Conservation (phyloP, 2,329 filamentous ascomycete species). For the Bertia moriformis region DNA sequence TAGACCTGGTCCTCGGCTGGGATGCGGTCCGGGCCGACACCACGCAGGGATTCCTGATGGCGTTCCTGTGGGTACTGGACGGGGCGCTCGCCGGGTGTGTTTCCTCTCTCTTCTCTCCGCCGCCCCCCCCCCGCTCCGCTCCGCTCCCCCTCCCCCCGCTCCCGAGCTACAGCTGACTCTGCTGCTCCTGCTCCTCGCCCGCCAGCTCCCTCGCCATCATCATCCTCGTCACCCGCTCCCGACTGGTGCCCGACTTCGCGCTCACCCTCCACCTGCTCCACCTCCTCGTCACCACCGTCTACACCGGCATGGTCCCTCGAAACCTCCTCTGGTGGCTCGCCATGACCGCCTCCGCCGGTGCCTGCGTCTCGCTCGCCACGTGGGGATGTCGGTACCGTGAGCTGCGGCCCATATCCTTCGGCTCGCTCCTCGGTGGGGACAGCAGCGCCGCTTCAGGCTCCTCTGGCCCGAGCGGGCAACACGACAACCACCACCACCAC, state of each 20-base stretch:
- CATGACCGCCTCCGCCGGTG: constrained; percentile 29
- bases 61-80: neutral
- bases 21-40: constrained; percentile 43
- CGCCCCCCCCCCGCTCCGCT: neutral
- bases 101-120: constrained; percentile 13
- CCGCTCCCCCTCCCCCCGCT: constrained; percentile 3
- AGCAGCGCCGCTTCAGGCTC: no score
- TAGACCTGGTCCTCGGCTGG: constrained; percentile 43
- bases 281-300: constrained; percentile 62
- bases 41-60: constrained; percentile 21
- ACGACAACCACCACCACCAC: constrained; percentile 7
- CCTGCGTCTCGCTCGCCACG: constrained; percentile 50
- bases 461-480: constrained; percentile 7
- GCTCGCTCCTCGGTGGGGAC: constrained; percentile 33
- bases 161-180: neutral
- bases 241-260: constrained; percentile 89
- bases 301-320: constrained; percentile 61
- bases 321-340: constrained; percentile 76
- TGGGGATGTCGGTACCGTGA: constrained; percentile 90
- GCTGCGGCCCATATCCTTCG: constrained; percentile 75
- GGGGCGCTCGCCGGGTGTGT: constrained; percentile 26
- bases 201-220: constrained; percentile 72
- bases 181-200: neutral
- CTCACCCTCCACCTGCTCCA: constrained; percentile 77
- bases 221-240: constrained; percentile 71